A percentile compares a stretch with the other conserved stretches of the same genome.
Evolutionary conservation across 306 rosid genomes (phyloP).

Genomic region (Lupinus albus): DNA sequence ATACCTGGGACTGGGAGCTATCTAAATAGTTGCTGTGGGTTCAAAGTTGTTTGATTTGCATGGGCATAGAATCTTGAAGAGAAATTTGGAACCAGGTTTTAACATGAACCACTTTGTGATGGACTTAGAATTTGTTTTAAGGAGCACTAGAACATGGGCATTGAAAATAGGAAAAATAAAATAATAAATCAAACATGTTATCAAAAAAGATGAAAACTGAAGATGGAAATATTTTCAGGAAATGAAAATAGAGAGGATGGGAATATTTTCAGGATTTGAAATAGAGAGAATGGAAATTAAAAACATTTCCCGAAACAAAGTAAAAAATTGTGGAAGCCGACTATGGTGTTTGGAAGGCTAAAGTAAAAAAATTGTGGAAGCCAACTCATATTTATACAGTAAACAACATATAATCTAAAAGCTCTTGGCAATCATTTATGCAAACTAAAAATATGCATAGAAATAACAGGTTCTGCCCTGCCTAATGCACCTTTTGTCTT

Average conservation of each 20-base stretch:
- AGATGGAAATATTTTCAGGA: too few species aligned
- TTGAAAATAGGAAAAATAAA: constrained; percentile 31
- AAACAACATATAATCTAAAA: neutral
- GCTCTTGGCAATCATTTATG: neutral
- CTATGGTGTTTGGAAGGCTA: constrained; percentile 19
- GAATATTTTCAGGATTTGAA: too few species aligned
- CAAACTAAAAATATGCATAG: constrained; percentile 7
- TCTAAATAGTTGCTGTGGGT: constrained; percentile 71
- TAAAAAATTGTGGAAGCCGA: neutral
- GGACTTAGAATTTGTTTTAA: constrained; percentile 86
- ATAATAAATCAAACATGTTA: too few species aligned
- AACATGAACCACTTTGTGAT: constrained; percentile 79
- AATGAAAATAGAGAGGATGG: too few species aligned
- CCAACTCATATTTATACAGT: neutral
- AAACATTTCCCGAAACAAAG: neutral
- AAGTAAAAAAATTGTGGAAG: neutral
- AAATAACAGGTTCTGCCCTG: neutral
- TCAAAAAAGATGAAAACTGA: neutral
- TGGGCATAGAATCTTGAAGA: constrained; percentile 61
- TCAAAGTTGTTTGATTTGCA: constrained; percentile 66
- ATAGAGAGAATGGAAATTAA: too few species aligned
- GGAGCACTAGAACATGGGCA: constrained; percentile 76
- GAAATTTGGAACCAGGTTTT: constrained; percentile 83
- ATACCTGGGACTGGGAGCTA: constrained; percentile 63
- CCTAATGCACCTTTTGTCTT: constrained; percentile 9